A percentile compares a stretch with the other conserved stretches of the same genome.
phyloP scores from a whole-genome alignment of 1,284 basidiomycete genomes.

The Trametes polyzona region DNA sequence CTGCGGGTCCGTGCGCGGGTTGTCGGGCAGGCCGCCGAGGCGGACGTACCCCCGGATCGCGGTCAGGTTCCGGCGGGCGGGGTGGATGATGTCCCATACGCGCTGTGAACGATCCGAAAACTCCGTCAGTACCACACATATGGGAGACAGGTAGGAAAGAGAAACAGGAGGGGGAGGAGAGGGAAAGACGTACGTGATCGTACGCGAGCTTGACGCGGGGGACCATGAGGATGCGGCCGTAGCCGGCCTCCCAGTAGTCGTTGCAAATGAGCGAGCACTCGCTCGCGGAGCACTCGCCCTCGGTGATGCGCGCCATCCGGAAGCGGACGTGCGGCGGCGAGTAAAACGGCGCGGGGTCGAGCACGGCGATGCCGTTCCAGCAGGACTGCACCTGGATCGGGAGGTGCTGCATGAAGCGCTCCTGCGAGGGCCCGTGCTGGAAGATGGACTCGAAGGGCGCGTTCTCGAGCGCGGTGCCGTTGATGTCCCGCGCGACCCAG shows the following conservation, averaged over 20 bases:
- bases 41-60: slow-evolving; percentile 92
- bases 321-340: slow-evolving; percentile 86
- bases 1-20: slow-evolving; percentile 92
- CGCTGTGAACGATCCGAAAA: slow-evolving; percentile 48
- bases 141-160: background rate
- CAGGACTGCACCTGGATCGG: slow-evolving; percentile 95
- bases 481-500: slow-evolving; percentile 97
- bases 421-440: slow-evolving; percentile 75
- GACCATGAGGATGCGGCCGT: slow-evolving; percentile 95
- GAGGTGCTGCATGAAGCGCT: slow-evolving; percentile 87
- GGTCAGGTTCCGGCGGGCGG: slow-evolving; percentile 83
- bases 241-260: slow-evolving; percentile 92
- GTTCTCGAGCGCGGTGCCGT: slow-evolving; percentile 95
- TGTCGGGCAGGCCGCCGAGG: slow-evolving; percentile 90
- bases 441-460: slow-evolving; percentile 94
- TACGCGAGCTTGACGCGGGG: slow-evolving; percentile 95
- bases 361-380: slow-evolving; percentile 94
- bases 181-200: slow-evolving; percentile 65
- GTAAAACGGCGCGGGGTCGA: slow-evolving; percentile 94
- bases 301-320: slow-evolving; percentile 85
- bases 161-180: background rate
- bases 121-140: background rate
- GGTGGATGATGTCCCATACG: slow-evolving; percentile 94
- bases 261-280: slow-evolving; percentile 97
- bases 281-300: slow-evolving; percentile 89